A percentile compares a stretch with the other conserved stretches of the same genome.
These are phyloP conservation scores for Spergularia azorica DNA, from an alignment of 179 eudicot genomes.

Conservation along the genomic window DNA sequence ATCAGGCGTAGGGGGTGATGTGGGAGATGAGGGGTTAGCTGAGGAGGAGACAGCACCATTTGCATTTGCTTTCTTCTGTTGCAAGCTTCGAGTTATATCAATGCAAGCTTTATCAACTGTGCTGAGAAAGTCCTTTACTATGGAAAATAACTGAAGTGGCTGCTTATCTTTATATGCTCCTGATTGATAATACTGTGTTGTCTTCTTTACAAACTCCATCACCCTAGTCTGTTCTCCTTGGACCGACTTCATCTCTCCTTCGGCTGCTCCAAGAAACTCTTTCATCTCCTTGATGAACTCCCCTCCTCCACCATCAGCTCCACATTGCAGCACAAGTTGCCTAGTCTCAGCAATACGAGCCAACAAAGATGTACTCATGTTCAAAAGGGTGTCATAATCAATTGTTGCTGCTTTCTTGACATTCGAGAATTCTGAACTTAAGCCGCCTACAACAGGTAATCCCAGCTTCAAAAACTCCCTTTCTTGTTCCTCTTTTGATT, in stretches of 20 bases:
- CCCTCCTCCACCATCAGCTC: slow-evolving; percentile 31
- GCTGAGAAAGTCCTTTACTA: slow-evolving; percentile 66
- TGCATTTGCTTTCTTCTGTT: slow-evolving; percentile 44
- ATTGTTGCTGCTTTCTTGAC: slow-evolving; percentile 72
- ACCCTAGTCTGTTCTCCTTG: slow-evolving; percentile 63
- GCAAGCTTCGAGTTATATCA: slow-evolving; percentile 62
- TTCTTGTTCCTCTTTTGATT: slow-evolving; percentile 56
- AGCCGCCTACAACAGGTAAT: slow-evolving; percentile 77
- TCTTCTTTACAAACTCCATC: slow-evolving; percentile 68
- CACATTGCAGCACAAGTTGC: slow-evolving; percentile 44
- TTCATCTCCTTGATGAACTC: slow-evolving; percentile 58
- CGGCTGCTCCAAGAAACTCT: slow-evolving; percentile 59
- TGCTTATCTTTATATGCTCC: slow-evolving; percentile 65
- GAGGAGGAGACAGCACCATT: slow-evolving; percentile 26
- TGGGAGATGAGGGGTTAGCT: slow-evolving; percentile 15
- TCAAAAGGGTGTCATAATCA: slow-evolving; percentile 50
- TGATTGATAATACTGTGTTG: slow-evolving; percentile 78
- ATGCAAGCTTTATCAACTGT: slow-evolving; percentile 82
- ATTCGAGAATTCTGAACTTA: slow-evolving; percentile 58
- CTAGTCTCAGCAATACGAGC: slow-evolving; percentile 40
- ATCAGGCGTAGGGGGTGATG: slow-evolving; percentile 44
- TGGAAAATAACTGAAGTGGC: slow-evolving; percentile 67
- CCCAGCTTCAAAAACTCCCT: slow-evolving; percentile 78
- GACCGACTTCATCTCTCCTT: slow-evolving; percentile 48
- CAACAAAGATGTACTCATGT: slow-evolving; percentile 33